Base-by-base conservation (phyloP, 2,329 filamentous ascomycete species). In the Cadophora malorum region DNA sequence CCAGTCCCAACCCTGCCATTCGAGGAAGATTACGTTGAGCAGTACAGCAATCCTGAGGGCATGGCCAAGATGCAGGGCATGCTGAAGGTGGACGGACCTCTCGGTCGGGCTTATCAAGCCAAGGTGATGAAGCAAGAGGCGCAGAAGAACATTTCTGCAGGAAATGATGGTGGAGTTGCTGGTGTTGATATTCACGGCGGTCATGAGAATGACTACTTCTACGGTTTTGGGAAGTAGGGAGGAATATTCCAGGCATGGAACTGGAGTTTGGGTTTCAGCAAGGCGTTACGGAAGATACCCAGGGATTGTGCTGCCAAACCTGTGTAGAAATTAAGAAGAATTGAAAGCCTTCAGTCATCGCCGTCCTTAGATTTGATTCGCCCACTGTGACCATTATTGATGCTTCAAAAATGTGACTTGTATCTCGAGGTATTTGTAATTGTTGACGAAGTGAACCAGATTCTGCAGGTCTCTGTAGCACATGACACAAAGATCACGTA, bases 281-380 rank as follows among this genome's bases (percentile, higher is more conserved):
- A 16, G 56, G 56, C 35, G 56, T 41, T 59, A 59, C 21, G 21
- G 14, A 21, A 41, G 56, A 59, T 45, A 41, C 56, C 56, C 56
- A 33, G 6, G 55, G n/a, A 45, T 23, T 38, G 8, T 58, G 33
- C 38, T 59, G 35, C 14, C 33, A 2, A 41, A 14, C 4, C 35
- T 12, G 16, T 19, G 16, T 21, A 45, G 21, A 21, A 41, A 45
- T 28, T 38, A n/a, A 23, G 8, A 25, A 16, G 21, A 14, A 14
- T 59, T 31, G n/a, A 59, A 5, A 38, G 10, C 21, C 2, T 41
- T 12, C 21, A 25, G 14, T 45, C 56, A 38, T 59, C 12, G 56
- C 56, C 33, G 12, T 45, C 56, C 41, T 14, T 35, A 45, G 1
- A 45, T 10, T 41, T 35, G 19, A 8, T 3, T 45, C n/a, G 10